Conservation (phyloP, 2,329 filamentous ascomycete genomes). For the Trichoderma afroharzianum region DNA sequence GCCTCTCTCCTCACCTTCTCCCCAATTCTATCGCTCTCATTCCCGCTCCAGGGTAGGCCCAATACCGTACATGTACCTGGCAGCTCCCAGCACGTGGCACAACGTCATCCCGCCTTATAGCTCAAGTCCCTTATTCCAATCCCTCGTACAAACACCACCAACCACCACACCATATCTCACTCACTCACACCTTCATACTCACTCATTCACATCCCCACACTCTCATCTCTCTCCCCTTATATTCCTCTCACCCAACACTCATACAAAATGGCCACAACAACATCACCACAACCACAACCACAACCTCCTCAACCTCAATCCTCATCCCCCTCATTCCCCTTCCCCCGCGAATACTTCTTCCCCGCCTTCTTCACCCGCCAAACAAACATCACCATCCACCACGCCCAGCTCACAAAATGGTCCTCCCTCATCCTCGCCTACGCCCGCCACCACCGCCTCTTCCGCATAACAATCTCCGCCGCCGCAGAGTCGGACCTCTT, state of each 20-base stretch:
- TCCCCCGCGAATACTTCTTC: conserved; percentile 67
- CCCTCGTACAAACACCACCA: not conserved
- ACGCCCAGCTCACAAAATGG: conserved; percentile 81
- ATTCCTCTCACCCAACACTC: too few relatives aligned
- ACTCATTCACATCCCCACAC: conserved; percentile 6
- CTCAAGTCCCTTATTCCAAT: not conserved
- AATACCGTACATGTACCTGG: not conserved
- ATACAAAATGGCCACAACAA: not conserved
- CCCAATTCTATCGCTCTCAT: too few relatives aligned
- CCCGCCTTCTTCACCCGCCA: conserved; percentile 84
- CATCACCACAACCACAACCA: not conserved
- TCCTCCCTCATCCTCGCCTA: conserved; percentile 79
- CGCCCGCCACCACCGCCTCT: conserved; percentile 74
- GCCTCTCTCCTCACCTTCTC: not conserved
- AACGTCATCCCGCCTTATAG: conserved; percentile 8
- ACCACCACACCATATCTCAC: not conserved
- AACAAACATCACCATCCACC: conserved; percentile 67
- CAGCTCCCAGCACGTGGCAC: not conserved
- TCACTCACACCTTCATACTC: not conserved
- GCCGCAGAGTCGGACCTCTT: conserved; percentile 56
- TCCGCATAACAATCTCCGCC: conserved; percentile 63
- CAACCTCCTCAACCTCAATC: conserved; percentile 18
- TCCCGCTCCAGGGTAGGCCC: not conserved
- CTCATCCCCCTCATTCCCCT: conserved; percentile 40
- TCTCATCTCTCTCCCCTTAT: too few relatives aligned